phyloP scores from a whole-genome alignment of 495 filamentous ascomycete genomes.

The Corynascus novoguineensis region DNA sequence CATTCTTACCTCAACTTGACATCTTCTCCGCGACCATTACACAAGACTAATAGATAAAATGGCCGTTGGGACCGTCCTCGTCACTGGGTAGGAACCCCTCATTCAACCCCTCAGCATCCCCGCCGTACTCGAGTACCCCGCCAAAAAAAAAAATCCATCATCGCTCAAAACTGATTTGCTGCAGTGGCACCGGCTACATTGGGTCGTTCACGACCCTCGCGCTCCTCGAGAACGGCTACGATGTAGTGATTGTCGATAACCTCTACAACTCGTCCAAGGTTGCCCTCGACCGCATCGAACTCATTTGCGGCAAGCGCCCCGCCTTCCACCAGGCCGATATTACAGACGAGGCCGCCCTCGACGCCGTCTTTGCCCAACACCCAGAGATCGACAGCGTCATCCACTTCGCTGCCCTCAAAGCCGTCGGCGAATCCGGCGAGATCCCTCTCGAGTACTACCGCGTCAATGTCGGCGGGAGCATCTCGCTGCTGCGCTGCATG shows the following conservation, averaged over 20 bases:
- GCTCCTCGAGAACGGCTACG: constrained; percentile 87
- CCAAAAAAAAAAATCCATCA: constrained; percentile 3
- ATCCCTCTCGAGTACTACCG: constrained; percentile 96
- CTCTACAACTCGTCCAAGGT: constrained; percentile 93
- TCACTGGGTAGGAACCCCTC: constrained; percentile 70
- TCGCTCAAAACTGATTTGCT: constrained; percentile 20
- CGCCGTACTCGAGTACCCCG: constrained; percentile 6
- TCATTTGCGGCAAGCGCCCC: constrained; percentile 85
- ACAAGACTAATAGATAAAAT: constrained; percentile 39
- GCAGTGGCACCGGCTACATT: constrained; percentile 96
- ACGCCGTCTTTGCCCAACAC: constrained; percentile 83
- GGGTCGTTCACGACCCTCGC: constrained; percentile 94
- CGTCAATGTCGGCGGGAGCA: constrained; percentile 90
- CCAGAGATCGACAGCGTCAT: constrained; percentile 95
- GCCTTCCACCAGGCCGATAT: constrained; percentile 82
- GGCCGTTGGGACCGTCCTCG: constrained; percentile 78
- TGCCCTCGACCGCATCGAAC: constrained; percentile 84
- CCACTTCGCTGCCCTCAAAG: constrained; percentile 97
- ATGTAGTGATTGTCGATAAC: constrained; percentile 92
- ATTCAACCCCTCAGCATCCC: constrained; percentile 7
- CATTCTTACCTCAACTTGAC: not conserved
- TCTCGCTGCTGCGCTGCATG: constrained; percentile 85
- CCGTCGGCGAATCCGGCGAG: constrained; percentile 92
- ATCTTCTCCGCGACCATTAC: not conserved
- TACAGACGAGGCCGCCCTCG: constrained; percentile 73